Evolutionary conservation across 164 flowering plant genomes (phyloP), one percentile per base, ranked within the genome.

Genomic region (Nelumbo lutea): DNA sequence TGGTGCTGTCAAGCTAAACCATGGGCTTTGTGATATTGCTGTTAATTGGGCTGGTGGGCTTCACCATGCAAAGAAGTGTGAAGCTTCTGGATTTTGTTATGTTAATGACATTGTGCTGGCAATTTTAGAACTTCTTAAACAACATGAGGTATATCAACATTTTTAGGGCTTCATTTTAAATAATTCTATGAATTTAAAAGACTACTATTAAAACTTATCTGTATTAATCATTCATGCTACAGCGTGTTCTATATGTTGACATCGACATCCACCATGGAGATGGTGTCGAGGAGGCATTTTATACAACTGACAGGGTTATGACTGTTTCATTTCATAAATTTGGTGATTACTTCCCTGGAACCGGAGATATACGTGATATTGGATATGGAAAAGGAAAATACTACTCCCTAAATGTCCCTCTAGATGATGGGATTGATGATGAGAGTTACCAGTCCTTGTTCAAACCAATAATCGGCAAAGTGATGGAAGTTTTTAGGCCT

Each of bases 401-500:
- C 64, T 84, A 84, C 76, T 82, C 85, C 10, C 80, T 84, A 27
- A 84, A 84, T 74, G 87, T 84, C 64, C 87, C 85, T 57, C 71
- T 84, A 11, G 83, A 82, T 74, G 87, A 84, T 70, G 87, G 85
- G 38, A 84, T 84, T 61, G 87, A 84, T 77, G 87, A 84, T 62
- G 84, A 82, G 73, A 82, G 85, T 75, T 84, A 82, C 69, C 85
- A 82, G 62, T 78, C 72, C 58, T 73, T 84, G 59, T 84, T 84
- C 69, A 82, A 87, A 53, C 93, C 93, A 27, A 79, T 88, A 61
- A 82, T 88, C 5, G 84, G 83, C 38, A 87, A 87, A 76, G 93
- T 88, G 42, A 88, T 88, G 91, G 93, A 88, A 77, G 72, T 87
- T 65, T 88, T 81, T 64, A 79, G 70, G 61, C 93, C 93, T 38